phyloP scores from a whole-genome alignment of 2,329 filamentous ascomycete genomes.

The Phaeophleospora eucalypticola region DNA sequence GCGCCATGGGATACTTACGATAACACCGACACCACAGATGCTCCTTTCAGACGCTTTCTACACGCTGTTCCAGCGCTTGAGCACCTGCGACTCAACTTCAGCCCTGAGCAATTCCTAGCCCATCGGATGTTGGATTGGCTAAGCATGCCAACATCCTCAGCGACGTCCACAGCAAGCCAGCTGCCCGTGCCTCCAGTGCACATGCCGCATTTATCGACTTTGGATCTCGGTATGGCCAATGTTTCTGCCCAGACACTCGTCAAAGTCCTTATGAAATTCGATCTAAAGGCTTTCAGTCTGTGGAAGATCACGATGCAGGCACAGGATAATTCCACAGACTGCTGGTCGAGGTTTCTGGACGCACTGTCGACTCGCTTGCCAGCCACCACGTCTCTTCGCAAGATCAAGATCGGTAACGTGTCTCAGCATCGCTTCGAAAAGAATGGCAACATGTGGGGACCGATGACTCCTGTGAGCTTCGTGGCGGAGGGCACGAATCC shows the following conservation, averaged over 20 bases:
- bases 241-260: constrained; percentile 8
- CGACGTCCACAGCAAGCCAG: background rate
- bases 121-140: constrained; percentile 11
- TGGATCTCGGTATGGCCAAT: constrained; percentile 21
- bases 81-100: constrained; percentile 26
- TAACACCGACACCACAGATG: constrained; percentile 6
- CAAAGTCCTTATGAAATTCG: constrained; percentile 19
- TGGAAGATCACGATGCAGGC: constrained; percentile 18
- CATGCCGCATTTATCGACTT: constrained; percentile 11
- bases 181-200: constrained; percentile 6
- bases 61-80: constrained; percentile 16
- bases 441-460: background rate
- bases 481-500: constrained; percentile 7
- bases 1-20: constrained; percentile 3
- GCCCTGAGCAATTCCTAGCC: constrained; percentile 1
- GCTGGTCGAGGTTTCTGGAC: constrained; percentile 9
- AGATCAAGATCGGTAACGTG: constrained; percentile 8
- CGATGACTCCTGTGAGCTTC: background rate
- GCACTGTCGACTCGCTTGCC: constrained; percentile 5
- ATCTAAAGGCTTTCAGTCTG: constrained; percentile 20
- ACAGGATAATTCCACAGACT: background rate
- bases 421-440: constrained; percentile 1
- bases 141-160: constrained; percentile 1
- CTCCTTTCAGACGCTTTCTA: constrained; percentile 16
- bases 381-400: constrained; percentile 1